Evolutionary conservation across 805 yeast genomes (phyloP), one percentile per base, ranked within the genome.

Genomic region (Wickerhamiella parazyma): DNA sequence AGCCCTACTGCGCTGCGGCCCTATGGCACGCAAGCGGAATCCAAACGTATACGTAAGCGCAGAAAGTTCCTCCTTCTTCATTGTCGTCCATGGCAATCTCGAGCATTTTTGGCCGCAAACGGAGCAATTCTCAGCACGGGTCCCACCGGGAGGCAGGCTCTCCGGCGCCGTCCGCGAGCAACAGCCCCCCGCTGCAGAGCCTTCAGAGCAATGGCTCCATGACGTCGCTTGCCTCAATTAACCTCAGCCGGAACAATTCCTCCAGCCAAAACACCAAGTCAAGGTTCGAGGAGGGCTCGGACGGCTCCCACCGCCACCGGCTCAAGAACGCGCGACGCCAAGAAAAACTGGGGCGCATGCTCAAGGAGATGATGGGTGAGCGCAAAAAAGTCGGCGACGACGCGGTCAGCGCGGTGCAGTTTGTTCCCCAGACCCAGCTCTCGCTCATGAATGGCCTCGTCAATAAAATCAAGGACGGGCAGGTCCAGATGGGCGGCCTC

Each of bases 291-390:
- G 41, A 53, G 14, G 44, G 45, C 22, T 56, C 53, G 3, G 79
- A 78, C 51, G 93, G 94, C 4, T 50, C 64, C 10, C 98, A 89
- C 60, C 83, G 74, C 54, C 98, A 89, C 61, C 76, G 75, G 57
- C 66, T 89, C 47, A 71, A 75, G 47, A 77, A 79, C 36, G 78
- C 89, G 6, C 49, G 65, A 47, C 55, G 71, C 45, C 62, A 69
- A 58, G 65, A 72, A 55, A 55, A 70, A 60, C 54, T 63, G 46
- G 51, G 94, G 81, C 26, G 91, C 83, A 33, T 79, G 93, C 26
- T 68, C 74, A 50, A 59, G 16, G 66, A 61, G 19, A 47, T 60
- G 38, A 51, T 63, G 55, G 49, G 61, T 18, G 56, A 58, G 22
- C 62, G 64, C 22, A 61, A 64, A 49, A 65, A 63, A 40, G 70